phyloP scores from a whole-genome alignment of 768 basidiomycete species.

The Lactarius pseudohatsudake region DNA sequence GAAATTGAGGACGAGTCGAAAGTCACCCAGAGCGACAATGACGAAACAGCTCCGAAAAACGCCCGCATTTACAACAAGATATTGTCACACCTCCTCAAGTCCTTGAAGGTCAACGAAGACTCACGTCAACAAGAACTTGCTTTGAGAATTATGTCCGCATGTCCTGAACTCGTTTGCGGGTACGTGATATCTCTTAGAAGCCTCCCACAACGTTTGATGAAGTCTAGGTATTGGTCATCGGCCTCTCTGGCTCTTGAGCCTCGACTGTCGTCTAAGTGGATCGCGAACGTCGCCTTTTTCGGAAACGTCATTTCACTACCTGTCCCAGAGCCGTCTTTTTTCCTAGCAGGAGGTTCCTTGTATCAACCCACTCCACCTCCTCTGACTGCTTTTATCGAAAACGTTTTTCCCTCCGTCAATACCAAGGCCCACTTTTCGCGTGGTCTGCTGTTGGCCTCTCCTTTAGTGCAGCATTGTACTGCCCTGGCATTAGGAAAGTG shows the following conservation, averaged over 20 bases:
- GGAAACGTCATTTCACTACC: constrained; percentile 77
- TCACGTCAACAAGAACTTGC: constrained; percentile 81
- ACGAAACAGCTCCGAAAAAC: constrained; percentile 37
- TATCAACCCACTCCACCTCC: constrained; percentile 78
- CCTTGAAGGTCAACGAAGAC: constrained; percentile 87
- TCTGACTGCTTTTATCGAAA: constrained; percentile 66
- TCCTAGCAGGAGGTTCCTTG: constrained; percentile 45
- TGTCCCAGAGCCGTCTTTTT: constrained; percentile 63
- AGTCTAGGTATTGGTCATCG: constrained; percentile 67
- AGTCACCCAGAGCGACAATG: constrained; percentile 39
- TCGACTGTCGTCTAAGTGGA: constrained; percentile 86
- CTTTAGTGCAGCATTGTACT: constrained; percentile 83
- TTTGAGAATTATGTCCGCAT: constrained; percentile 72
- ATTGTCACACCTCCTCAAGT: constrained; percentile 68
- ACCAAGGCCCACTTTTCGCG: constrained; percentile 76
- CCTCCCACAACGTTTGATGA: constrained; percentile 23
- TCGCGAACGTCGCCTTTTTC: constrained; percentile 83
- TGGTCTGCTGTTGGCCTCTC: constrained; percentile 69
- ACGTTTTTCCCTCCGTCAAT: constrained; percentile 71
- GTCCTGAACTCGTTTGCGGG: constrained; percentile 85
- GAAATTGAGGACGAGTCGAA: constrained; percentile 49
- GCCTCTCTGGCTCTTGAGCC: constrained; percentile 78
- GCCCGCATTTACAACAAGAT: constrained; percentile 80
- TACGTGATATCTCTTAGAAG: constrained; percentile 37
- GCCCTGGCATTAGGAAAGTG: constrained; percentile 76